A percentile compares a stretch with the other conserved stretches of the same genome.
Conservation (phyloP, 768 basidiomycete species). For the Hericium rajendrae region DNA sequence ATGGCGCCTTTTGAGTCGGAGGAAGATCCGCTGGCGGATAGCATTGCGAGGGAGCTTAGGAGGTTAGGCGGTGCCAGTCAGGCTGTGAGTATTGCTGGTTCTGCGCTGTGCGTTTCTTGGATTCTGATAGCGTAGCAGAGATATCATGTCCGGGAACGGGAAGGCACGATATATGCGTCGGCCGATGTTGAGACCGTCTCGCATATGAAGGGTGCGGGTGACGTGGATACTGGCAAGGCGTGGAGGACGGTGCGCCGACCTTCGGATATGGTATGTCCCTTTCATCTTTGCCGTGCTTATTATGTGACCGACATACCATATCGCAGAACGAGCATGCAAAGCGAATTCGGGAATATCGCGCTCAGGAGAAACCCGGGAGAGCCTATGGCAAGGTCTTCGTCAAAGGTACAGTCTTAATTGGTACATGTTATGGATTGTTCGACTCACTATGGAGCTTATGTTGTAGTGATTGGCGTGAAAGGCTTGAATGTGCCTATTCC, state of each 20-base stretch:
- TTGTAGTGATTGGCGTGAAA: slow-evolving; percentile 65
- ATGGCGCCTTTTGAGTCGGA: slow-evolving; percentile 29
- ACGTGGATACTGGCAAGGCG: slow-evolving; percentile 71
- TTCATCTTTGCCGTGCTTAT: neutral
- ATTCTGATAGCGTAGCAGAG: slow-evolving; percentile 32
- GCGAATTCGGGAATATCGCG: slow-evolving; percentile 74
- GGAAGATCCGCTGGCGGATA: slow-evolving; percentile 52
- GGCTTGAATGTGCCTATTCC: slow-evolving; percentile 74
- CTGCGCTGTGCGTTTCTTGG: neutral
- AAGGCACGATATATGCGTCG: slow-evolving; percentile 65
- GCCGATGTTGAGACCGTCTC: slow-evolving; percentile 63
- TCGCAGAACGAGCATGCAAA: slow-evolving; percentile 86
- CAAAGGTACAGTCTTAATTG: slow-evolving; percentile 43
- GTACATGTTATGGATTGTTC: too few relatives aligned
- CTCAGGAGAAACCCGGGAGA: slow-evolving; percentile 70
- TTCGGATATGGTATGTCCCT: slow-evolving; percentile 77
- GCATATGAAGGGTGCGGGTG: slow-evolving; percentile 67
- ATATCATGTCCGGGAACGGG: slow-evolving; percentile 76
- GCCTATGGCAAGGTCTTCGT: slow-evolving; percentile 91
- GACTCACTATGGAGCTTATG: too few relatives aligned
- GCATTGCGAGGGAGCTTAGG: slow-evolving; percentile 65
- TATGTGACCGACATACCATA: neutral
- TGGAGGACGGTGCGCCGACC: slow-evolving; percentile 85
- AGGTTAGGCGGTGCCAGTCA: slow-evolving; percentile 40
- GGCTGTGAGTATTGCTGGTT: slow-evolving; percentile 26